These are phyloP conservation scores for Aspergillus brasiliensis DNA, from an alignment of 2,329 filamentous ascomycete genomes.

Conservation along the genomic window DNA sequence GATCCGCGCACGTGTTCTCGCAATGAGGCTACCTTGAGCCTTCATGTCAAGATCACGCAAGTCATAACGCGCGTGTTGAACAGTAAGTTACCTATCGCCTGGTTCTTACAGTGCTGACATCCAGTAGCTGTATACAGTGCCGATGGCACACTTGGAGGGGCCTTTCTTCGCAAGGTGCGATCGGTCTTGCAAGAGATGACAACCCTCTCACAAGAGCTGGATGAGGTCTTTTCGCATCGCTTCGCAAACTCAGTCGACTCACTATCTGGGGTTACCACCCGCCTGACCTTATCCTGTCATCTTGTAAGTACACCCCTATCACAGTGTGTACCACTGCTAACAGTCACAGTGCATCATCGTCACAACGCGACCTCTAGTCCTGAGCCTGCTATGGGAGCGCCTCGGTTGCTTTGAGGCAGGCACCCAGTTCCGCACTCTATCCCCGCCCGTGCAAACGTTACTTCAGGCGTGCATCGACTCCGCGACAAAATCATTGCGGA, in stretches of 20 bases:
- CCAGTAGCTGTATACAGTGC: conserved; percentile 38
- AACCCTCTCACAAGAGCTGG: conserved; percentile 36
- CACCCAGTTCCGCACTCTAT: conserved; percentile 20
- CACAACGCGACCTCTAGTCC: conserved; percentile 26
- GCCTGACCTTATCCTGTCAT: conserved; percentile 35
- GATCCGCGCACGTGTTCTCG: conserved; percentile 41
- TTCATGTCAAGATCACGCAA: conserved; percentile 46
- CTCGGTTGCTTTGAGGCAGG: conserved; percentile 21
- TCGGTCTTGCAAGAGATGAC: conserved; percentile 37
- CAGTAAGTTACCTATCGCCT: conserved; percentile 29
- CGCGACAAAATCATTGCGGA: conserved; percentile 24
- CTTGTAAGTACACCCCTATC: conserved; percentile 25
- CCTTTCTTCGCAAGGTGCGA: conserved; percentile 36
- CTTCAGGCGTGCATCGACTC: conserved; percentile 27
- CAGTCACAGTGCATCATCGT: conserved; percentile 28
- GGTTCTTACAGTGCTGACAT: neutral
- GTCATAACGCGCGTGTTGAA: conserved; percentile 42
- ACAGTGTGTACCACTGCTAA: neutral
- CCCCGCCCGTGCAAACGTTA: conserved; percentile 24
- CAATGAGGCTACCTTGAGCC: conserved; percentile 37
- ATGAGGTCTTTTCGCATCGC: conserved; percentile 37
- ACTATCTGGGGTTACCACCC: conserved; percentile 40
- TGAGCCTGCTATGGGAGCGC: conserved; percentile 23
- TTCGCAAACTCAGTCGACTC: conserved; percentile 39
- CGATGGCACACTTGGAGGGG: conserved; percentile 29